A percentile compares a stretch with the other conserved stretches of the same genome.
Evolutionary conservation across 1,284 basidiomycete genomes (phyloP).

Genomic region (Paramarasmius palmivorus): DNA sequence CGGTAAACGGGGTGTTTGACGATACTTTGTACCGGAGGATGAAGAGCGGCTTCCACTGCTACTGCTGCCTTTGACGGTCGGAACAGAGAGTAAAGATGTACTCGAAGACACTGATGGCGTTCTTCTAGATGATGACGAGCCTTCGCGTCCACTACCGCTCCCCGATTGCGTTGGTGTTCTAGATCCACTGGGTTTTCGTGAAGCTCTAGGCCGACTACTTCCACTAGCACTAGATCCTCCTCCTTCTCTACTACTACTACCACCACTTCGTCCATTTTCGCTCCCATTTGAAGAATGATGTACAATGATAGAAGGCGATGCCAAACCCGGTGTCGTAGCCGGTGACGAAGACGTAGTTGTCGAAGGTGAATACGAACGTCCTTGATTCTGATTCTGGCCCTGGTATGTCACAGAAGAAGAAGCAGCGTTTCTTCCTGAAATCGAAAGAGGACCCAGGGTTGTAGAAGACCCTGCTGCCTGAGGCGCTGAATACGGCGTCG

Average conservation of each 20-base stretch:
- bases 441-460: conserved; percentile 9
- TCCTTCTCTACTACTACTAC: not conserved
- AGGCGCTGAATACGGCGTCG: conserved; percentile 30
- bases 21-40: conserved; percentile 31
- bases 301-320: conserved; percentile 1
- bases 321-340: not conserved
- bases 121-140: conserved; percentile 9
- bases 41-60: not conserved
- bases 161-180: not conserved
- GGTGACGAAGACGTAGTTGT: not conserved
- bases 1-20: conserved; percentile 52
- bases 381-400: too few relatives aligned
- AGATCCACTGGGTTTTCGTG: conserved; percentile 10
- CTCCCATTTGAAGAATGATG: not conserved
- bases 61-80: conserved; percentile 2
- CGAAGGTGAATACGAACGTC: too few relatives aligned
- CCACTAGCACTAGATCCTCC: conserved; percentile 5
- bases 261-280: not conserved
- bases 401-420: not conserved
- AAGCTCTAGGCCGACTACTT: not conserved
- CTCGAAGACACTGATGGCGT: conserved; percentile 9
- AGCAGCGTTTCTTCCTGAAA: not conserved
- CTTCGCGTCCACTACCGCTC: not conserved
- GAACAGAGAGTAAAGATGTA: conserved; percentile 3
- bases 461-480: conserved; percentile 30